Base-by-base conservation (phyloP, 1,284 basidiomycete genomes). In the Volvariella surrecta region DNA sequence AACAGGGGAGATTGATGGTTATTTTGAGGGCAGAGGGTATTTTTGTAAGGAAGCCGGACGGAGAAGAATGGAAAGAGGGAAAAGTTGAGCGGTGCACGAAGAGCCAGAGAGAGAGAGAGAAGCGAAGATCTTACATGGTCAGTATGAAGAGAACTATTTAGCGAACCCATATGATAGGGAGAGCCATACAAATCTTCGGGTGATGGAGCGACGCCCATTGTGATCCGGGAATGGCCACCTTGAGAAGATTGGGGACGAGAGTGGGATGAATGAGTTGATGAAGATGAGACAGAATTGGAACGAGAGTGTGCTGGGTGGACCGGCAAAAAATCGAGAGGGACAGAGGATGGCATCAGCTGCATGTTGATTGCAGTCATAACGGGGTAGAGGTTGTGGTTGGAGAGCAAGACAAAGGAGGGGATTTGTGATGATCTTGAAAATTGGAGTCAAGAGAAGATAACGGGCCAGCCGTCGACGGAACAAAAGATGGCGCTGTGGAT, bases 181-280 rank as follows among this genome's bases (percentile, higher is more conserved):
- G 75, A 68, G 51, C 79, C 71, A 60, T 85, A 86, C 46, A 80
- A 66, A 64, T 86, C 82, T 53, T 85, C 80, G 50, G 68, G 53
- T 44, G 71, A 66, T 46, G 71, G 66, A 48, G 67, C 68, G 52
- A 79, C 62, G 43, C 58, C 62, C 39, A 66, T 54, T 51, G 73
- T 69, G 58, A 78, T 70, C 53, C 74, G 72, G 52, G 70, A 62
- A 49, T 73, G 47, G 54, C 62, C 55, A 54, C 80, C 79, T 58
- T 84, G 82, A 51, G 83, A 80, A 46, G 83, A 87, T 52, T 82
- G 80, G 38, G 83, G 83, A 34, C 84, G 74, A 37, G 83, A 86
- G 56, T 70, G 71, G 52, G 79, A 74, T 2, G 81, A 81, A 55
- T 78, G 76, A 44, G 79, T 76, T 46, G 79, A 82, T 43, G 74